phyloP scores from a whole-genome alignment of 768 basidiomycete species.

The Cantharellus cinnabarinus region DNA sequence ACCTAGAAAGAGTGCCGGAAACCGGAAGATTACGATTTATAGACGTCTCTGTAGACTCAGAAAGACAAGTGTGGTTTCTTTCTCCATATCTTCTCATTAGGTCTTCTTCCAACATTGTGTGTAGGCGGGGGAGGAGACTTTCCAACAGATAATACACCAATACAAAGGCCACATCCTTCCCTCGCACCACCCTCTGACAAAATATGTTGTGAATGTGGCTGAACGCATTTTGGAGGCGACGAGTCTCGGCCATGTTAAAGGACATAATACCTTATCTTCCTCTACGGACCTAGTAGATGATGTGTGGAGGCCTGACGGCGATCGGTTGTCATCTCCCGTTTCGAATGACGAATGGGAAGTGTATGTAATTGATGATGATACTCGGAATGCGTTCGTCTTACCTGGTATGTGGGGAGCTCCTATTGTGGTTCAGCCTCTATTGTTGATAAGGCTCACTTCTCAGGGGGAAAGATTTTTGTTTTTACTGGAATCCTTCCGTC shows the following conservation, averaged over 20 bases:
- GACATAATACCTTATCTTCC: slow-evolving; percentile 10
- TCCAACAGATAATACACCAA: slow-evolving; percentile 28
- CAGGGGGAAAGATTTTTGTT: slow-evolving; percentile 55
- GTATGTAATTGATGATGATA: slow-evolving; percentile 46
- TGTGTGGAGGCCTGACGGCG: not conserved
- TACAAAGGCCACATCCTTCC: slow-evolving; percentile 40
- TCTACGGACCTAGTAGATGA: slow-evolving; percentile 8
- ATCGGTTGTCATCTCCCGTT: not conserved
- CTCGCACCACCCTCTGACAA: slow-evolving; percentile 38
- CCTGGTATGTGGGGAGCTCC: slow-evolving; percentile 29
- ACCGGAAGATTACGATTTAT: slow-evolving; percentile 84
- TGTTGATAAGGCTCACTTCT: not conserved
- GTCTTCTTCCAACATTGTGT: not conserved
- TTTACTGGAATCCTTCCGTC: slow-evolving; percentile 78
- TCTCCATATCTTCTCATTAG: not conserved
- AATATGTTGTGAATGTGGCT: slow-evolving; percentile 50
- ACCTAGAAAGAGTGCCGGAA: slow-evolving; percentile 62
- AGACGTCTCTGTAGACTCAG: slow-evolving; percentile 39
- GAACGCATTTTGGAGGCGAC: slow-evolving; percentile 46
- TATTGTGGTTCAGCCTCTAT: slow-evolving; percentile 1
- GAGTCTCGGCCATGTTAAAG: slow-evolving; percentile 43
- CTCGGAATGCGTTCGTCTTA: slow-evolving; percentile 58
- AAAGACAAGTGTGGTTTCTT: slow-evolving; percentile 28
- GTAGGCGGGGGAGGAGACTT: slow-evolving; percentile 25
- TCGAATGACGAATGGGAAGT: slow-evolving; percentile 35